Base-by-base conservation (phyloP, 2,329 filamentous ascomycete species). In the Xylariomycetidae sp. region DNA sequence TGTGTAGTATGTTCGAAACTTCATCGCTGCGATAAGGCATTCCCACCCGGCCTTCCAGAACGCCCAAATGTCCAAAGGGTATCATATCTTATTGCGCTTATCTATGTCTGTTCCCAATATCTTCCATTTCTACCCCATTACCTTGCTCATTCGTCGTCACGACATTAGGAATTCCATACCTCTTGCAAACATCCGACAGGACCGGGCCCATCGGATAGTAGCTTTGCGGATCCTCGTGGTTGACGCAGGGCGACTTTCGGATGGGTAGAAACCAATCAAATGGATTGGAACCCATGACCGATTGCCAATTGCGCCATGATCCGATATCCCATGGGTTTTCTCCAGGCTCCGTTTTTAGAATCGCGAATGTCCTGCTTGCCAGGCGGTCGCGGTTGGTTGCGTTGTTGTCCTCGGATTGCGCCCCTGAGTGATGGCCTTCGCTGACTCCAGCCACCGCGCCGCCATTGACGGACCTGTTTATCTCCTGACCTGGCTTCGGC, bases 321-420 rank as follows among this genome's bases (percentile, higher is more conserved):
- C 85, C 86, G 1, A 92, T 64, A 48, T 94, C 77, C 80, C 88
- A 98, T 0, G 88, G 87, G 46, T 95, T 95, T 47, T 92, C 82
- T 8, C 85, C 82, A 0, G 77, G 72, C 3, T 77, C 67, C 0
- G 84, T 86, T 40, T 77, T 72, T 2, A 96, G 66, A 25, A 97
- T 82, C 10, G 86, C 88, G 54, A 94, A 97, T 9, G 76, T 83
- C 17, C 81, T 74, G 5, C 64, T 69, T 16, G 78, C 75, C 3
- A 66, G 59, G 27, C 55, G 48, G 42, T 74, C 72, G 19, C 66
- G 58, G 5, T 51, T 43, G 3, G 51, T 48, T 13, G 45, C 17
- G 15, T 25, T 41, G 14, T 23, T 32, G 28, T 22, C 31, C 36
- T 10, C 40, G 28, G 36, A 30, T 17, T 40, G 38, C 15, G 38